Evolutionary conservation across 176 grass and related monocot genomes (phyloP).

Genomic region (Guadua angustifolia): DNA sequence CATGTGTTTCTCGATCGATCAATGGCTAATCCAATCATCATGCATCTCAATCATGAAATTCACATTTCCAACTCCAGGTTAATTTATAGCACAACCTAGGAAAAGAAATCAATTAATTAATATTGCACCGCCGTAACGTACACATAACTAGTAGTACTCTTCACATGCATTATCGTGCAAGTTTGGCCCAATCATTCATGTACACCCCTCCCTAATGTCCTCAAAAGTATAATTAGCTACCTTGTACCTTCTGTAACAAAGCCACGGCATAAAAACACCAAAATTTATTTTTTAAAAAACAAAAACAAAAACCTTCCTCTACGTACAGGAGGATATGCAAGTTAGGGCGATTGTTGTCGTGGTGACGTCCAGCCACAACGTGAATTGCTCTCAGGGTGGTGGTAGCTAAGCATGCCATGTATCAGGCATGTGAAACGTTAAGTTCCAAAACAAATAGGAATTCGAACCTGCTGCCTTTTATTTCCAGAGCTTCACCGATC

Average conservation of each 20-base stretch:
- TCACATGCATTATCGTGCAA: neutral
- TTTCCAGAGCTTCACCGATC: conserved; percentile 92
- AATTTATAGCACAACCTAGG: too few species aligned
- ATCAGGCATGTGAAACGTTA: neutral
- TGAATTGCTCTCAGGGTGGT: neutral
- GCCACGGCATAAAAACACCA: neutral
- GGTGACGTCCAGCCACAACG: neutral
- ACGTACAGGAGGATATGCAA: neutral
- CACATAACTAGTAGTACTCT: neutral
- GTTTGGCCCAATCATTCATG: neutral
- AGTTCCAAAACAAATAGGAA: neutral
- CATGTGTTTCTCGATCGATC: too few species aligned
- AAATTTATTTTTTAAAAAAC: neutral
- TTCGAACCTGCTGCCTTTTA: conserved; percentile 13
- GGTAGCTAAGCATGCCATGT: neutral
- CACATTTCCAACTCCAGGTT: too few species aligned
- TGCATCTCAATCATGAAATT: too few species aligned
- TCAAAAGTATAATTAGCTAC: neutral
- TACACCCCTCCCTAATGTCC: neutral
- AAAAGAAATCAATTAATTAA: neutral
- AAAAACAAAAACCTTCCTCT: neutral
- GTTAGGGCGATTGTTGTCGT: neutral
- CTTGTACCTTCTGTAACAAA: neutral
- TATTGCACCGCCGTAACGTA: neutral
- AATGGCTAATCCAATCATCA: too few species aligned